Evolutionary conservation across 1,284 basidiomycete species (phyloP), one percentile per base, ranked within the genome.

Genomic region (Cryptococcus sp.): DNA sequence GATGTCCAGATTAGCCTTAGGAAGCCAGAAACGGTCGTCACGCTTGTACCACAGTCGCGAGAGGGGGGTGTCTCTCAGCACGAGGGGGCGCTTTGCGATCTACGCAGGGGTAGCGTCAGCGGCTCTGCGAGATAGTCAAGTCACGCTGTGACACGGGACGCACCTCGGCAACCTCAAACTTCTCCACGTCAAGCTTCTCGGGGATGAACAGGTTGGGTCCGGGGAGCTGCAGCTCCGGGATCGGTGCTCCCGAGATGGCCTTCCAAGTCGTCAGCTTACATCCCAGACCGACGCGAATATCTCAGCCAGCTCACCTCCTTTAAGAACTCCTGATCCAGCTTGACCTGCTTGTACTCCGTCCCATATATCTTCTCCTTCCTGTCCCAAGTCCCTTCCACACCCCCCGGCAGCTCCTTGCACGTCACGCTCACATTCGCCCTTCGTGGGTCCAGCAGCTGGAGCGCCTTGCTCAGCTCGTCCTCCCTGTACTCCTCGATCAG

Each of bases 21-120:
- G 94, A 5, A 94, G 84, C 88, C 91, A 95, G 80, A 94, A 97
- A 59, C 82, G 84, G 75, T 98, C 93, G 71, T 98, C 94, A 71
- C 92, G 92, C 81, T 98, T 98, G 78, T 93, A 85, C 93, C 93
- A 98, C 12, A 96, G 77, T 20, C 85, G 82, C 1, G 86, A 88
- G 36, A 87, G 69, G 0, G 83, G 77, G 0, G 85, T 90, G 72
- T 91, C 82, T 28, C 83, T 80, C 53, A 97, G 82, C 56, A 93
- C 83, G 62, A 83, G 79, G 12, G 94, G 94, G 33, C 87, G 83
- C 56, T 83, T 84, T 53, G 83, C 73, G 7, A 47, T 43, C 20
- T 47, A 11, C 16, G n/a, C 18, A n/a, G 8, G 39, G 20, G 3
- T 15, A 18, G 36, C 18, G 36, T 18, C 23, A 16, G n/a, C 18